Conservation (phyloP, 805 yeast genomes). For the Metschnikowia cubensis region DNA sequence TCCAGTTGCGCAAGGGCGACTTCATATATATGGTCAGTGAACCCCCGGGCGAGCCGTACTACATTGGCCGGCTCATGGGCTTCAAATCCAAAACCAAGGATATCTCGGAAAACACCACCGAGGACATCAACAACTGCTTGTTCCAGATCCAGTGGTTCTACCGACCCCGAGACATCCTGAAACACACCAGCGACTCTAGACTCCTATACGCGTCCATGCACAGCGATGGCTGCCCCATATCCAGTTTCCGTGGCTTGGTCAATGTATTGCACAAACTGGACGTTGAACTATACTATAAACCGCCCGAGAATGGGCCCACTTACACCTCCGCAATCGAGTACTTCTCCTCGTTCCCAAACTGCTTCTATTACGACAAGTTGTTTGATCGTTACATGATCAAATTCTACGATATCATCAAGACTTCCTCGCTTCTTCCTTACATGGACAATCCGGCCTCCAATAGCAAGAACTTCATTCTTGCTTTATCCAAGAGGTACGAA, state of each 20-base stretch:
- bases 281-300: conserved; percentile 42
- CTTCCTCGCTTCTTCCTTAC: conserved; percentile 43
- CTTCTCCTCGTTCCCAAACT: conserved; percentile 56
- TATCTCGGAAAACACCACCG: conserved; percentile 6
- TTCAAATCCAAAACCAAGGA: conserved; percentile 33
- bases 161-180: conserved; percentile 79
- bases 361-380: conserved; percentile 79
- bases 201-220: conserved; percentile 81
- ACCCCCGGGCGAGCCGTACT: conserved; percentile 93
- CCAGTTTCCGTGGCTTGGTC: conserved; percentile 71
- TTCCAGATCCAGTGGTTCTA: conserved; percentile 88
- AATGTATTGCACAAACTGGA: conserved; percentile 66
- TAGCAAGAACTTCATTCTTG: conserved; percentile 57
- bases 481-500: conserved; percentile 63
- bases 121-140: conserved; percentile 45
- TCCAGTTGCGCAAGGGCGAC: conserved; percentile 50
- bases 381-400: conserved; percentile 83
- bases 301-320: conserved; percentile 8
- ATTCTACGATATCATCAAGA: conserved; percentile 72
- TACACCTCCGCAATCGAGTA: conserved; percentile 36
- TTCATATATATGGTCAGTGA: conserved; percentile 81
- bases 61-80: conserved; percentile 79
- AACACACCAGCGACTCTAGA: conserved; percentile 65
- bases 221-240: conserved; percentile 74
- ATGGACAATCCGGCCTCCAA: conserved; percentile 38